These are phyloP conservation scores for Cordyceps militaris DNA, from an alignment of 2,329 filamentous ascomycete genomes.

Conservation along the genomic window DNA sequence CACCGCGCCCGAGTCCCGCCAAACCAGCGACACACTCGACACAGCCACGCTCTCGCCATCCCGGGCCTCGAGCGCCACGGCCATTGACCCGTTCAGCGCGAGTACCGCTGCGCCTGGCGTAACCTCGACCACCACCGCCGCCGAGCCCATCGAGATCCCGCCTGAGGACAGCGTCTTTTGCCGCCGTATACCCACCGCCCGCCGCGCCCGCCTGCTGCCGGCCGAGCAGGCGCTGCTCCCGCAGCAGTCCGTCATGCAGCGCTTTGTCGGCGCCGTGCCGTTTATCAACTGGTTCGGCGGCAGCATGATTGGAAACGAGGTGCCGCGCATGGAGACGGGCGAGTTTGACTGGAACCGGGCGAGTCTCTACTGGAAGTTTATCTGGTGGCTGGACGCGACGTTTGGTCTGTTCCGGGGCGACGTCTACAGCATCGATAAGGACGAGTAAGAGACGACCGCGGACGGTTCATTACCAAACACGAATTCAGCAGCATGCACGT, in stretches of 20 bases:
- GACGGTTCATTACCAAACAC: background rate
- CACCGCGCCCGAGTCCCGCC: conserved; percentile 35
- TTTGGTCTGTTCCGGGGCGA: conserved; percentile 54
- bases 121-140: conserved; percentile 16
- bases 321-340: conserved; percentile 65
- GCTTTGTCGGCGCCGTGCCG: conserved; percentile 58
- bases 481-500: background rate
- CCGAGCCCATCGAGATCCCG: conserved; percentile 21
- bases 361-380: conserved; percentile 60
- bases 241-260: conserved; percentile 57
- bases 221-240: conserved; percentile 65
- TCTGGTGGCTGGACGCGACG: conserved; percentile 54
- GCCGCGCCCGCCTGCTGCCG: conserved; percentile 57
- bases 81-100: conserved; percentile 27
- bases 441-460: conserved; percentile 36
- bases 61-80: conserved; percentile 39
- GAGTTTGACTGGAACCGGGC: conserved; percentile 69
- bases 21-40: conserved; percentile 52
- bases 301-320: conserved; percentile 66
- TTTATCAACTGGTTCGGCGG: conserved; percentile 66
- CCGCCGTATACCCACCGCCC: conserved; percentile 59
- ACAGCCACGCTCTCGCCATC: conserved; percentile 43
- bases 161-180: conserved; percentile 41
- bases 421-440: conserved; percentile 50
- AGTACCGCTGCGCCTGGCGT: conserved; percentile 6